Base-by-base conservation (phyloP, 2,329 filamentous ascomycete species). In the Colletotrichum kahawae region DNA sequence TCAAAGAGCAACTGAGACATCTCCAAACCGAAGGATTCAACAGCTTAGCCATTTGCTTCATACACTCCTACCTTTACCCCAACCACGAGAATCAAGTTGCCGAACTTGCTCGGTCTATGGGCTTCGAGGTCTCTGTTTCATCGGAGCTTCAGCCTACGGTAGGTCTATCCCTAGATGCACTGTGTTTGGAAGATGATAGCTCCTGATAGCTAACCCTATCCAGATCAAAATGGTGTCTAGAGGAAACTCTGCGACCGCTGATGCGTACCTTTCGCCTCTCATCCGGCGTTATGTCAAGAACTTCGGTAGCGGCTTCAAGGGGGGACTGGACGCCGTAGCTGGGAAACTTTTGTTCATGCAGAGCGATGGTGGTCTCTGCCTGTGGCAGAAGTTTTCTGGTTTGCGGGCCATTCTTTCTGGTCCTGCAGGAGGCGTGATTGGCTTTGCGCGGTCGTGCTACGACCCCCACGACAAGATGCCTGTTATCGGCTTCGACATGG, bases 251-350 rank as follows among this genome's bases (percentile, higher is more conserved):
- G 91, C 91, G 1, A 93, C 92, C 79, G 92, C 93, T 7, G 93
- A 94, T 81, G 93, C 93, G 4, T 95, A 95, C 78, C 86, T 94
- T 21, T 94, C 93, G 3, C 93, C 93, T 0, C 90, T 92, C 3
- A 94, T 94, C 77, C 88, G 90, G 67, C 91, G 92, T 78, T 95
- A 94, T 78, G 92, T 94, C 68, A 87, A 90, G 56, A 90, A 90
- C 12, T 94, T 95, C 78, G 87, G 90, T 75, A 87, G 88, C 5
- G 92, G 93, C 0, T 94, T 94, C 78, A 86, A 89, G 87, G 89
- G 2, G 81, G 92, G 27, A 87, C 92, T 33, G 86, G 88, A 6
- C 86, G 90, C 81, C 88, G 89, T 78, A 78, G 93, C 95, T 79
- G 43, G 43, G 0, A 51, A 51, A n/a, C 43, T 51, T 13, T 21